Conservation (phyloP, 495 filamentous ascomycete genomes). For the Hypoxylon crocopeplum region DNA sequence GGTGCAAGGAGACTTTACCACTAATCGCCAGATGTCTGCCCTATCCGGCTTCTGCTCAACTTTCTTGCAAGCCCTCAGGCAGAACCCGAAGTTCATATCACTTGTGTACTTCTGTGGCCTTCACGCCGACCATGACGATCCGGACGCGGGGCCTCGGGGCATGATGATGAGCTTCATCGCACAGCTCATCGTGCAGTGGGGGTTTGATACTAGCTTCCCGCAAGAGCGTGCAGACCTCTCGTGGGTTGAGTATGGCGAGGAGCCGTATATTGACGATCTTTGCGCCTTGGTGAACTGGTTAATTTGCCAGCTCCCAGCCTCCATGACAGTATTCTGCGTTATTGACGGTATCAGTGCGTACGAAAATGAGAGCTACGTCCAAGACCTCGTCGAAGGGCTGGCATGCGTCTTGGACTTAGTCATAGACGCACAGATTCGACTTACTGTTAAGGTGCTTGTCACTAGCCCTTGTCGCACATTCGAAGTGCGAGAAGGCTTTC, state of each 20-base stretch:
- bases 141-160: not conserved
- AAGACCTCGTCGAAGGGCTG: not conserved
- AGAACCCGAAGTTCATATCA: not conserved
- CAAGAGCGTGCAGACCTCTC: not conserved
- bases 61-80: not conserved
- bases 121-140: constrained; percentile 1
- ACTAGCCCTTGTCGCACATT: not conserved
- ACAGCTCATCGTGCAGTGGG: not conserved
- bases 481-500: not conserved
- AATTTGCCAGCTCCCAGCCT: not conserved
- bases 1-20: not conserved
- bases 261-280: not conserved
- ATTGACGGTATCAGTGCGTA: not conserved
- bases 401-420: not conserved
- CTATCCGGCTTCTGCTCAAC: constrained; percentile 6
- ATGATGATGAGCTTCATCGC: constrained; percentile 3
- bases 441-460: not conserved
- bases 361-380: not conserved
- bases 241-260: not conserved
- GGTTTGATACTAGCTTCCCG: not conserved
- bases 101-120: constrained; percentile 4
- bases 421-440: not conserved
- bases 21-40: not conserved
- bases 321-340: not conserved
- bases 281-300: not conserved